A percentile compares a stretch with the other conserved stretches of the same genome.
These are phyloP conservation scores for Candida verbasci DNA, from an alignment of 805 yeast species.

Conservation along the genomic window DNA sequence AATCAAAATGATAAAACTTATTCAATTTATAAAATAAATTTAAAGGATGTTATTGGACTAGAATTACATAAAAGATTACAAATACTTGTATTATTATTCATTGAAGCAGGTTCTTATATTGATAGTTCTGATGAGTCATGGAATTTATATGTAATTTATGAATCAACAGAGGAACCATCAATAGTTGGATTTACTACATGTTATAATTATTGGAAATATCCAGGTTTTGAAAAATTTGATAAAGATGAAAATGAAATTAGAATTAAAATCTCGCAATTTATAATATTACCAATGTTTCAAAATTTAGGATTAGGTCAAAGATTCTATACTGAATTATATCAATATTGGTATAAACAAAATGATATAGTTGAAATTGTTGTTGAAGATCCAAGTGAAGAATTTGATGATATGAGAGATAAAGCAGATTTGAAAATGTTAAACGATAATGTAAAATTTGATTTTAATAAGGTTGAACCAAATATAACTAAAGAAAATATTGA, in stretches of 20 bases:
- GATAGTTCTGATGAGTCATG: conserved; percentile 73
- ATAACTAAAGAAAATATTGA: conserved; percentile 34
- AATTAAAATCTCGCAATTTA: conserved; percentile 81
- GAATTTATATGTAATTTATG: conserved; percentile 64
- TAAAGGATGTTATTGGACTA: conserved; percentile 37
- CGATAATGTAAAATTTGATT: conserved; percentile 9
- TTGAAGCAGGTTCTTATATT: conserved; percentile 91
- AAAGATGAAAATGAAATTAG: conserved; percentile 38
- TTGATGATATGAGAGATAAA: conserved; percentile 86
- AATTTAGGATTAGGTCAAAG: conserved; percentile 64
- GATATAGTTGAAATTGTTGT: conserved; percentile 70
- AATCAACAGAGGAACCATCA: conserved; percentile 25
- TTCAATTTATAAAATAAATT: conserved; percentile 48
- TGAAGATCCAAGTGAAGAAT: conserved; percentile 91
- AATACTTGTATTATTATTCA: conserved; percentile 74
- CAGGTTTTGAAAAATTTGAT: conserved; percentile 51
- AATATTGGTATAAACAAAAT: conserved; percentile 50
- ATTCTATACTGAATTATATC: conserved; percentile 55
- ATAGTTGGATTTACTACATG: conserved; percentile 80
- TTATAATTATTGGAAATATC: conserved; percentile 78
- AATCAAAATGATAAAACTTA: conserved; percentile 34
- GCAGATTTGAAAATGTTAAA: conserved; percentile 52
- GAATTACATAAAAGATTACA: conserved; percentile 68
- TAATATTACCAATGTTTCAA: conserved; percentile 83
- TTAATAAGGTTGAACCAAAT: conserved; percentile 21